These are phyloP conservation scores for Syzygium grande DNA, from an alignment of 345 rosid species.

Conservation along the genomic window DNA sequence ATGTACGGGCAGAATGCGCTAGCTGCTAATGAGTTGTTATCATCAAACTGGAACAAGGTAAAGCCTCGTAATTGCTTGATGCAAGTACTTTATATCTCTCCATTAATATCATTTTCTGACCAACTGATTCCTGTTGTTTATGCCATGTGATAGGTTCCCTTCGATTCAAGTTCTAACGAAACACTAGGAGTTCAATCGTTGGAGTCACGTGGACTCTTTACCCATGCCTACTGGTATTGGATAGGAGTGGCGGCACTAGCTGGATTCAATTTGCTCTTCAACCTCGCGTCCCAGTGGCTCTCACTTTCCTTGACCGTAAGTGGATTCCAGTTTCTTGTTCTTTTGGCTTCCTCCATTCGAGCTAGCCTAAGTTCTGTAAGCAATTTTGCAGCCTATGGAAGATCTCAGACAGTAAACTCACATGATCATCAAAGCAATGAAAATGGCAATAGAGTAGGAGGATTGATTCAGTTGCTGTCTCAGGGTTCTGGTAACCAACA, in stretches of 20 bases:
- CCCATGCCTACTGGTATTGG: conserved; percentile 43
- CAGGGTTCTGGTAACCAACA: conserved; percentile 2
- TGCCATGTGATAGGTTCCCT: not conserved
- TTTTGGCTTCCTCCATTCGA: not conserved
- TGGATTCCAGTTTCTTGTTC: not conserved
- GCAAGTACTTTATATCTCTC: not conserved
- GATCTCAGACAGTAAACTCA: conserved; percentile 33
- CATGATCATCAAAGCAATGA: conserved; percentile 27
- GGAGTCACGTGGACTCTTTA: conserved; percentile 25
- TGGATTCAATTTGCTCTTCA: conserved; percentile 31
- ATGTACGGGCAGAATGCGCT: conserved; percentile 61
- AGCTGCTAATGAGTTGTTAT: conserved; percentile 42
- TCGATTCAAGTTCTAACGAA: conserved; percentile 1
- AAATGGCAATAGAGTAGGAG: conserved; percentile 6
- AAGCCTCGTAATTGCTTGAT: not conserved
- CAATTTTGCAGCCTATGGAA: conserved; percentile 38
- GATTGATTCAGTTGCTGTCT: conserved; percentile 16
- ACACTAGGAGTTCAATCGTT: conserved; percentile 36
- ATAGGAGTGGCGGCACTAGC: conserved; percentile 27
- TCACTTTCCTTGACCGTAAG: conserved; percentile 30
- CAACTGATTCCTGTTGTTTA: not conserved
- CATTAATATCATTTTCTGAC: not conserved
- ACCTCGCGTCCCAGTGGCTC: conserved; percentile 24
- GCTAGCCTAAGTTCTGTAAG: not conserved
- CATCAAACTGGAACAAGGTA: conserved; percentile 44